Conservation (phyloP, 148 eudicot genomes). For the Drosera capensis region DNA sequence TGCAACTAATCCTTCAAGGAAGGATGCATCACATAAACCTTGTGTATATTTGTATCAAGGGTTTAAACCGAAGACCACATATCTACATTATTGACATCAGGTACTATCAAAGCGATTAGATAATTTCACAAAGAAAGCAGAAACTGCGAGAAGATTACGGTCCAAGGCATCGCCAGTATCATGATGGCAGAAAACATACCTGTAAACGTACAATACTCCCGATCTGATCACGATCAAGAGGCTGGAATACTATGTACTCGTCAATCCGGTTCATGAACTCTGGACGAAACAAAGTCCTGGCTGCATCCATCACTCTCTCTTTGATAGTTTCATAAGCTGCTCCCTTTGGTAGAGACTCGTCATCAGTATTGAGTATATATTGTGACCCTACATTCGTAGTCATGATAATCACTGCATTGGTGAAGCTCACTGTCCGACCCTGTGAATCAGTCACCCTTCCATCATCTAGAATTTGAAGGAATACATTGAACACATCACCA, state of each 20-base stretch:
- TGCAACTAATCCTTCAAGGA: no score
- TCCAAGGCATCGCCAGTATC: not conserved
- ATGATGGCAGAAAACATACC: conserved; percentile 21
- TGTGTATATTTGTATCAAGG: no score
- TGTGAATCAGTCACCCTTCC: conserved; percentile 96
- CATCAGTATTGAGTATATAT: conserved; percentile 62
- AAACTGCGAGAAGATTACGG: no score
- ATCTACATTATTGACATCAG: no score
- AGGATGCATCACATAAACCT: no score
- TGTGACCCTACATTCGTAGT: conserved; percentile 98
- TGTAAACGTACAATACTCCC: conserved; percentile 65
- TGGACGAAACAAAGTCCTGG: conserved; percentile 72
- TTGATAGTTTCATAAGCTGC: conserved; percentile 63
- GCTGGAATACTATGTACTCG: conserved; percentile 94
- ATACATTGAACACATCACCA: conserved; percentile 71
- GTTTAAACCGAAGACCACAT: no score
- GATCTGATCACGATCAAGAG: conserved; percentile 74
- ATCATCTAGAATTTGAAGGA: conserved; percentile 76
- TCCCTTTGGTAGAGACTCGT: conserved; percentile 39
- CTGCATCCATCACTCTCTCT: conserved; percentile 83
- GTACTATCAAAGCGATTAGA: no score
- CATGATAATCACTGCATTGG: conserved; percentile 84
- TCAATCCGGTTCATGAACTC: conserved; percentile 97
- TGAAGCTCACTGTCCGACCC: conserved; percentile 88
- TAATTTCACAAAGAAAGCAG: no score